Evolutionary conservation across 1,284 basidiomycete species (phyloP), one percentile per base, ranked within the genome.

Genomic region (Sanghuangporus sanghuang): DNA sequence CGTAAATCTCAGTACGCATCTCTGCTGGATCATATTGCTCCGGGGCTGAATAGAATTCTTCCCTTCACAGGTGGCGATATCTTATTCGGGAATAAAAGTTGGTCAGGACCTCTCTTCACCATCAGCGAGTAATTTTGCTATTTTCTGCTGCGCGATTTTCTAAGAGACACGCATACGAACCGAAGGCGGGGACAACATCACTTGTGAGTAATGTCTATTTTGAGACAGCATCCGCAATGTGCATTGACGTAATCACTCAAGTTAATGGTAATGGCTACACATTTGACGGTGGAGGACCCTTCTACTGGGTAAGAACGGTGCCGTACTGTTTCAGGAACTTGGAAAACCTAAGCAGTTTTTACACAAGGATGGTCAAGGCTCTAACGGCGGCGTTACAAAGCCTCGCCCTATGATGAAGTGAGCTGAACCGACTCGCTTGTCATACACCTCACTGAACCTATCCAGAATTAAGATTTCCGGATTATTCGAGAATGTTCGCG

Each of bases 401-500:
- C 77, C 76, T 6, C 78, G 78, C 69, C 72, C 71, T 6, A 73
- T 75, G 70, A 73, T 73, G 73, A 77, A 76, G 75, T 73, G 58
- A 44, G 69, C 64, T 6, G n/a, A 16, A 38, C 35, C 76, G 74
- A 6, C 77, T 18, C 44, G 16, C 18, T 46, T 46, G 57, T 40
- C 65, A 59, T 27, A 65, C 54, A 58, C 32, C 27, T 63, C 11
- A 12, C 8, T 36, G 53, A 39, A 44, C 32, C 40, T 18, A 46
- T 57, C 5, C 59, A 83, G 82, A 71, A 84, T 85, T 64, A 78
- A 79, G 68, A 83, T 82, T 2, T 84, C 82, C 38, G 83, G 83
- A 1, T 77, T 76, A 9, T 84, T 77, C 68, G 70, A 72, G 70
- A 73, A 78, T 52, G 70, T 76, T 50, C 73, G 74, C 60, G 75